Conservation (phyloP, 495 filamentous ascomycete species). For the Tuber microsphaerosporum region DNA sequence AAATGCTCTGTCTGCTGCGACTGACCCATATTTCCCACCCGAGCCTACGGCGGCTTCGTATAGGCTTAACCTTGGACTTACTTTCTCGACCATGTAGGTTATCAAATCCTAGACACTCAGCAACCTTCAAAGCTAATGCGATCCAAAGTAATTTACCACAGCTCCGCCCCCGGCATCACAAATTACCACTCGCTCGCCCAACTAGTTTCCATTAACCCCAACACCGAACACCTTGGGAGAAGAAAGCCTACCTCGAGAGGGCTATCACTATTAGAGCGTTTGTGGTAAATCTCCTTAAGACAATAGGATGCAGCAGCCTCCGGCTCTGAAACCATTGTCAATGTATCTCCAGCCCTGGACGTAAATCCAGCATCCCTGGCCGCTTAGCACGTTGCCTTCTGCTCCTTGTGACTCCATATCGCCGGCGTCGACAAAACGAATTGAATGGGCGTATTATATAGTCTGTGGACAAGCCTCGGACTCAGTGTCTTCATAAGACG, state of each 20-base stretch:
- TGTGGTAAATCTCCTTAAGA: slow-evolving; percentile 20
- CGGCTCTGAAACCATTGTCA: no score
- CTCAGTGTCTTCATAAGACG: slow-evolving; percentile 11
- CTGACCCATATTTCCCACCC: slow-evolving; percentile 41
- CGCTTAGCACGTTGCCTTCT: no score
- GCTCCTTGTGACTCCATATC: no score
- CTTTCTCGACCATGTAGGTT: slow-evolving; percentile 31
- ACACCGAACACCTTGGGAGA: neutral
- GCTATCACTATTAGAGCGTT: neutral
- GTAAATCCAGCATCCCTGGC: no score
- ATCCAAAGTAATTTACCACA: slow-evolving; percentile 30
- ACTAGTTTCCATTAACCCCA: slow-evolving; percentile 6
- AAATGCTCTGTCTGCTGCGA: slow-evolving; percentile 37
- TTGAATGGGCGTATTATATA: slow-evolving; percentile 38
- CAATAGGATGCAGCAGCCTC: slow-evolving; percentile 39
- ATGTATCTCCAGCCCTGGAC: no score
- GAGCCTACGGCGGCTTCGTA: slow-evolving; percentile 33
- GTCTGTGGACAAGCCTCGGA: neutral
- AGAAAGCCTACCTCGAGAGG: slow-evolving; percentile 5
- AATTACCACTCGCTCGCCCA: slow-evolving; percentile 33
- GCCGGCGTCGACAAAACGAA: slow-evolving; percentile 43
- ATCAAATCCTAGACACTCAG: slow-evolving; percentile 28
- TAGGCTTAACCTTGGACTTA: slow-evolving; percentile 26
- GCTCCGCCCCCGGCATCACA: slow-evolving; percentile 42
- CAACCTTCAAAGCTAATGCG: neutral